Evolutionary conservation across 768 basidiomycete genomes (phyloP).

Genomic region (Boletus barrowsii): DNA sequence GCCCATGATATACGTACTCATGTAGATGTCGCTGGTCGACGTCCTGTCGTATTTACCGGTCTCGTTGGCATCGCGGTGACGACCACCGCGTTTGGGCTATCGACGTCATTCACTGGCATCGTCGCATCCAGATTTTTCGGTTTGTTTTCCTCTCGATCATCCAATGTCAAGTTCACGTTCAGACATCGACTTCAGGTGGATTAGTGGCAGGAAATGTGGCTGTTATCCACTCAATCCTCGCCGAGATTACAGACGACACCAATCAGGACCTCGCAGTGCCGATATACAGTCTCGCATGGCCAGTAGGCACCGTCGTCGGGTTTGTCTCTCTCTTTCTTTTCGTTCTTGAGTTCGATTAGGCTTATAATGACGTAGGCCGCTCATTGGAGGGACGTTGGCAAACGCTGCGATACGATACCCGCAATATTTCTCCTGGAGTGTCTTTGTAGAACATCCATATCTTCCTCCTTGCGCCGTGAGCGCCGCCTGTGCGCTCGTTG

Average conservation of each 20-base stretch:
- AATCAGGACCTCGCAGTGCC: constrained; percentile 60
- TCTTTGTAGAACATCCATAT: constrained; percentile 15
- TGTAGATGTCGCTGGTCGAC: constrained; percentile 56
- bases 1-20: not conserved
- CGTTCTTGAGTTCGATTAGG: not conserved
- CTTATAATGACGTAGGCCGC: constrained; percentile 4
- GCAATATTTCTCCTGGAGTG: constrained; percentile 8
- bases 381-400: constrained; percentile 22
- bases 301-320: constrained; percentile 55
- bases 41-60: constrained; percentile 57
- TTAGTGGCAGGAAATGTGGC: constrained; percentile 58
- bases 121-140: constrained; percentile 51
- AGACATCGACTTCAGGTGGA: constrained; percentile 42
- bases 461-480: constrained; percentile 18
- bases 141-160: constrained; percentile 21
- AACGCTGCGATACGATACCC: constrained; percentile 19
- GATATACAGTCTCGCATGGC: constrained; percentile 57
- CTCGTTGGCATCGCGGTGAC: constrained; percentile 49
- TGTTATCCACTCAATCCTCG: constrained; percentile 57
- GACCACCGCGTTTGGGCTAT: constrained; percentile 54
- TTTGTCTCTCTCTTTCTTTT: constrained; percentile 16
- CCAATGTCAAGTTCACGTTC: not conserved
- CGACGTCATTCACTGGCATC: constrained; percentile 46
- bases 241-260: constrained; percentile 59
- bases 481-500: constrained; percentile 9